These are phyloP conservation scores for Penicillium sp. DNA, from an alignment of 2,329 filamentous ascomycete genomes.

Conservation along the genomic window DNA sequence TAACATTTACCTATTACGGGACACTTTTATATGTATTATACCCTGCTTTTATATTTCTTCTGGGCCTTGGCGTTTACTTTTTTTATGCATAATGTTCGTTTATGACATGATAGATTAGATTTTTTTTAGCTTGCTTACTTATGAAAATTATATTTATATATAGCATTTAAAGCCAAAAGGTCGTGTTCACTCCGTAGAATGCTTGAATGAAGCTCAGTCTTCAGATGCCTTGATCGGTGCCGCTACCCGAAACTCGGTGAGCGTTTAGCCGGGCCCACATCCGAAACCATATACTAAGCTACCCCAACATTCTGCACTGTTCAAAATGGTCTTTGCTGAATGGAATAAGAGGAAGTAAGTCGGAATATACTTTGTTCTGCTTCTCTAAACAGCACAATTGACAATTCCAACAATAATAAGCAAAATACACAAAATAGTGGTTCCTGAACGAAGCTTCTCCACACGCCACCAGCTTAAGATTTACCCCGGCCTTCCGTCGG, in stretches of 20 bases:
- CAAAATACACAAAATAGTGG: not conserved
- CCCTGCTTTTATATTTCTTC: not conserved
- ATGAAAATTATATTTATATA: not conserved
- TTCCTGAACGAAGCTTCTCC: not conserved
- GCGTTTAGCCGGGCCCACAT: conserved; percentile 12
- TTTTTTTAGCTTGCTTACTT: not conserved
- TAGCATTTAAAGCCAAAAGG: no score
- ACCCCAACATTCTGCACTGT: not conserved
- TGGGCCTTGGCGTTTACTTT: not conserved
- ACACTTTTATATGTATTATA: not conserved
- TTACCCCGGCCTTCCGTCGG: conserved; percentile 23
- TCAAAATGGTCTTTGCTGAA: not conserved
- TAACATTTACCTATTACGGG: not conserved
- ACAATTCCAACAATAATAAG: not conserved
- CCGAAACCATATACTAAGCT: conserved; percentile 4
- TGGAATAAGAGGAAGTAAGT: not conserved
- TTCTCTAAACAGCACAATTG: not conserved
- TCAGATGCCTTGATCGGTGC: no score
- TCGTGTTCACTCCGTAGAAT: no score
- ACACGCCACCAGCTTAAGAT: not conserved
- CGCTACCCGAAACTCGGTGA: conserved; percentile 4
- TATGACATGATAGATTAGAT: not conserved
- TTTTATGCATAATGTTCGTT: not conserved
- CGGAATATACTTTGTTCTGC: not conserved
- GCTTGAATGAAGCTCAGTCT: no score